phyloP scores from a whole-genome alignment of 2,329 filamentous ascomycete genomes.

The Penicillium sp. region DNA sequence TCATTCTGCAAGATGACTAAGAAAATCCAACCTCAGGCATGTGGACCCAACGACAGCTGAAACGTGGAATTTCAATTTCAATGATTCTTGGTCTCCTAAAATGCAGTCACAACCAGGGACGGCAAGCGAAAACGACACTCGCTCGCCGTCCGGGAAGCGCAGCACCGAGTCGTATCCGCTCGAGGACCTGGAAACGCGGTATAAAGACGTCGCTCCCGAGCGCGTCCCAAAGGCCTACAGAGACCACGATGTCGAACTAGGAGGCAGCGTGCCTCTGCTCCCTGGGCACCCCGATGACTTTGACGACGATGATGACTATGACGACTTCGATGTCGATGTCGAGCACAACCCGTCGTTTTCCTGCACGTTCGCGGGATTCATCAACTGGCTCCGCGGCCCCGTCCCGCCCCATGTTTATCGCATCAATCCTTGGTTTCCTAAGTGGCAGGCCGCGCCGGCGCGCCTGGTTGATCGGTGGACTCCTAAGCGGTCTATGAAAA shows the following conservation, averaged over 20 bases:
- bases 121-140: not conserved
- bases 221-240: conserved; percentile 1
- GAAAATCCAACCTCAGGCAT: not conserved
- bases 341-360: conserved; percentile 18
- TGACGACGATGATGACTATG: conserved; percentile 6
- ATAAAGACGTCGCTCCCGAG: conserved; percentile 11
- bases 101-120: conserved; percentile 5
- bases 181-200: conserved; percentile 2
- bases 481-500: conserved; percentile 22
- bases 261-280: conserved; percentile 19
- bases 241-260: conserved; percentile 17
- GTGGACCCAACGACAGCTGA: not conserved
- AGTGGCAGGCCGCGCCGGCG: conserved; percentile 32
- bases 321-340: conserved; percentile 1
- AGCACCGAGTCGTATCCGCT: not conserved
- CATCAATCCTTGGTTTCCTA: conserved; percentile 32
- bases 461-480: conserved; percentile 30
- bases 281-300: conserved; percentile 3
- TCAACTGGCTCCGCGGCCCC: conserved; percentile 30
- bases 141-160: not conserved
- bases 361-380: conserved; percentile 22
- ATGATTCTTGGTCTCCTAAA: conserved; percentile 1
- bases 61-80: not conserved
- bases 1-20: conserved; percentile 1
- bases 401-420: conserved; percentile 30